These are phyloP conservation scores for Calonectria hawksworthii DNA, from an alignment of 2,329 filamentous ascomycete species.

Conservation along the genomic window DNA sequence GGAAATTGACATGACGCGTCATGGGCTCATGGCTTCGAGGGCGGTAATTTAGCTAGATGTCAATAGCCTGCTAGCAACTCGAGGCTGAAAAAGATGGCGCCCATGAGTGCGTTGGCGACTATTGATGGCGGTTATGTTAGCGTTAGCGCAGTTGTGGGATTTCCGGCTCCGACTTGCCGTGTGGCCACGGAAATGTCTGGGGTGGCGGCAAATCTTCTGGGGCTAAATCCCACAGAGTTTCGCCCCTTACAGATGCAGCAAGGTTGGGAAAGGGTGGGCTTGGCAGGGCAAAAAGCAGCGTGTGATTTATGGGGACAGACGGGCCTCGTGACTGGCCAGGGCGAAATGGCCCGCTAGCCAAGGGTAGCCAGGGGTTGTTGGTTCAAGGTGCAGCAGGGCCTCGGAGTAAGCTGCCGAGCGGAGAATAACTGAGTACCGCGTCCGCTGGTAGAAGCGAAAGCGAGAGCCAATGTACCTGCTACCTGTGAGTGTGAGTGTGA, in stretches of 20 bases:
- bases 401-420: background rate
- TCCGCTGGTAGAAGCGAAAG: background rate
- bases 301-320: background rate
- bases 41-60: background rate
- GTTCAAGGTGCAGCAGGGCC: background rate
- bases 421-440: background rate
- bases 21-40: background rate
- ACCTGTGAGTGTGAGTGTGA: background rate
- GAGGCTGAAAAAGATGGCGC: background rate
- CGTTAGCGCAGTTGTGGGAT: background rate
- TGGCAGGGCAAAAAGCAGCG: background rate
- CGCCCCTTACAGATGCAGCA: constrained; percentile 10
- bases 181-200: background rate
- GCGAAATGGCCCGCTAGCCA: background rate
- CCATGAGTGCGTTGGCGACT: background rate
- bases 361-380: background rate
- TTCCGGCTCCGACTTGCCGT: constrained; percentile 1
- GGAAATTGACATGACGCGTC: background rate
- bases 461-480: background rate
- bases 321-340: background rate
- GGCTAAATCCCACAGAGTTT: background rate
- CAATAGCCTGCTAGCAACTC: background rate
- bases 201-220: background rate
- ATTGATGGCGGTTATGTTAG: background rate
- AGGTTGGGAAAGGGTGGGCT: background rate